phyloP scores from a whole-genome alignment of 352 stramenopile genomes.

The Globisporangium lucens region DNA sequence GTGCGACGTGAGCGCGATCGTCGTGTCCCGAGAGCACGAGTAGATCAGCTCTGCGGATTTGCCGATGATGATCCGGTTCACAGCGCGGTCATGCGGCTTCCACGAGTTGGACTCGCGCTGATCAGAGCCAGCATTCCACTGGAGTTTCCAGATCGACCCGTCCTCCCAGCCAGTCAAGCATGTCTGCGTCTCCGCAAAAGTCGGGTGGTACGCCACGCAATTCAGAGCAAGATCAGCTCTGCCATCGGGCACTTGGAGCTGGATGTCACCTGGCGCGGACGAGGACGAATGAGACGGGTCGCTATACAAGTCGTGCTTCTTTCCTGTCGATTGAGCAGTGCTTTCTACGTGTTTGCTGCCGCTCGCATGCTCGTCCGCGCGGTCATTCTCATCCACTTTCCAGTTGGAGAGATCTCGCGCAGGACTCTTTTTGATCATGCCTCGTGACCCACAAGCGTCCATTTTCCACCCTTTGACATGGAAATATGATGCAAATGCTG shows the following conservation, averaged over 20 bases:
- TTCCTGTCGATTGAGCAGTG: background rate
- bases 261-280: background rate
- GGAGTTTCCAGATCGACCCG: conserved; percentile 43
- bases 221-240: conserved; percentile 41
- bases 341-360: background rate
- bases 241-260: background rate
- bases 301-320: conserved; percentile 10
- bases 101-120: conserved; percentile 26
- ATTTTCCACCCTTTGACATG: conserved; percentile 19
- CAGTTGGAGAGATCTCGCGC: conserved; percentile 36
- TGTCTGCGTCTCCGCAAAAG: conserved; percentile 15
- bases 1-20: conserved; percentile 49
- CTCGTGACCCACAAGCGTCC: conserved; percentile 47
- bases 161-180: conserved; percentile 77
- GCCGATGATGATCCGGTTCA: conserved; percentile 61
- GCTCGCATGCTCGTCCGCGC: background rate
- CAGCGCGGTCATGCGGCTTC: conserved; percentile 46
- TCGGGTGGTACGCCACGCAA: conserved; percentile 36
- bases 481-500: background rate
- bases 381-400: conserved; percentile 30
- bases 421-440: conserved; percentile 12
- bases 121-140: conserved; percentile 26
- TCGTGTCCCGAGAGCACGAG: conserved; percentile 76
- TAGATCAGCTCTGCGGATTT: conserved; percentile 45
- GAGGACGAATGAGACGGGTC: conserved; percentile 1